These are phyloP conservation scores for Wolfiporia cocos DNA, from an alignment of 1,284 basidiomycete genomes.

Conservation along the genomic window DNA sequence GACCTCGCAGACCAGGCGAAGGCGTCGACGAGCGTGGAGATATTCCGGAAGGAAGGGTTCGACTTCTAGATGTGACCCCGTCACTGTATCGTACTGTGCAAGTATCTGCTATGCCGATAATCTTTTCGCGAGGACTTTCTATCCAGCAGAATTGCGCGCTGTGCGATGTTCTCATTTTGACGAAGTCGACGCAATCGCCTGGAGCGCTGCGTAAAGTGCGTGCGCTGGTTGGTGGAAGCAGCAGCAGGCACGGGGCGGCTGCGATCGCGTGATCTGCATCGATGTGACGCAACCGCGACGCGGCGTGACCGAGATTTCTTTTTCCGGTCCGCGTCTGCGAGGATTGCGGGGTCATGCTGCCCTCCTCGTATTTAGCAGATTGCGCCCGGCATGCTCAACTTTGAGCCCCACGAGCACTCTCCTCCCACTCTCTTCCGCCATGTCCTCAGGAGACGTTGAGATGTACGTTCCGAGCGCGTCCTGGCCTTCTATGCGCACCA, in stretches of 20 bases:
- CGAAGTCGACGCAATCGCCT: no score
- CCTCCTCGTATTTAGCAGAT: slow-evolving; percentile 2
- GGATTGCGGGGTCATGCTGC: slow-evolving; percentile 2
- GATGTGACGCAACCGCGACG: slow-evolving; percentile 11
- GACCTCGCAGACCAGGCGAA: slow-evolving; percentile 64
- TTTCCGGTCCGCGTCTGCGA: slow-evolving; percentile 6
- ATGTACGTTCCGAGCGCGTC: slow-evolving; percentile 36
- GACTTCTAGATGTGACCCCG: slow-evolving; percentile 55
- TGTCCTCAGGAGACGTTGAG: slow-evolving; percentile 39
- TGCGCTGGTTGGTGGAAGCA: background rate
- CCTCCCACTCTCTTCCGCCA: slow-evolving; percentile 4
- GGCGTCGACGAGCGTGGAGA: slow-evolving; percentile 47
- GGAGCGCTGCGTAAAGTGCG: background rate
- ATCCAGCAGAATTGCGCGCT: no score
- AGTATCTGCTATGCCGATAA: background rate
- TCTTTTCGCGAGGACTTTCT: no score
- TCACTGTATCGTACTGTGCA: background rate
- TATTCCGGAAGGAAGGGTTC: slow-evolving; percentile 78
- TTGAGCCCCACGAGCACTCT: background rate
- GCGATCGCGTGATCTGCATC: slow-evolving; percentile 8
- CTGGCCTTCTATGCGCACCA: background rate
- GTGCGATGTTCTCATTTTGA: no score
- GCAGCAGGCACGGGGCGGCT: slow-evolving; percentile 4
- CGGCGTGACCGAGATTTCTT: slow-evolving; percentile 1
- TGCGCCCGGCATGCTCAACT: background rate